Evolutionary conservation across 78 protist genomes (phyloP).

Genomic region (Trichosphaerium sp.): DNA sequence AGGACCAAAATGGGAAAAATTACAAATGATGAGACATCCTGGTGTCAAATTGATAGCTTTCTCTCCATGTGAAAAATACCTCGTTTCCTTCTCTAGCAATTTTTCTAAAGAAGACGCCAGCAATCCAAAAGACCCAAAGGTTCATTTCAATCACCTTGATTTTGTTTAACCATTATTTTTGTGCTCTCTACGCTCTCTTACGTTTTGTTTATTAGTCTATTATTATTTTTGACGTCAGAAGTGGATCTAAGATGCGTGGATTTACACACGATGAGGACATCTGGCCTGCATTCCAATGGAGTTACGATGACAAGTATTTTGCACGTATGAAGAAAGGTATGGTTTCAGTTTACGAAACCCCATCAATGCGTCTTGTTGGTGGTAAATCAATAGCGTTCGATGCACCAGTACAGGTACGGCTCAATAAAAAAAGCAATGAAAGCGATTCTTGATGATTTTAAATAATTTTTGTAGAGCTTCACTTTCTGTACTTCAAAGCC

Average conservation of each 20-base stretch:
- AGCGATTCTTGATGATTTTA: too few relatives aligned
- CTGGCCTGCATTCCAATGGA: constrained; percentile 59
- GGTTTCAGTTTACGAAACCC: constrained; percentile 12
- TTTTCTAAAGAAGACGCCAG: too few relatives aligned
- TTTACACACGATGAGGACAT: background rate
- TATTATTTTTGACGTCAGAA: constrained; percentile 33
- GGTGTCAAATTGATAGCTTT: constrained; percentile 44
- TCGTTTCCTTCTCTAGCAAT: constrained; percentile 48
- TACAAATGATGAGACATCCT: constrained; percentile 9
- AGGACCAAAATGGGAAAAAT: background rate
- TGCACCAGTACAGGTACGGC: too few relatives aligned
- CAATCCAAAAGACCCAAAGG: too few relatives aligned
- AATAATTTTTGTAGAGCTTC: too few relatives aligned
- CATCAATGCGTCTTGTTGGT: constrained; percentile 10
- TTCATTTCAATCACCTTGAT: too few relatives aligned
- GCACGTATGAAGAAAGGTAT: constrained; percentile 14
- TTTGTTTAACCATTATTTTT: too few relatives aligned
- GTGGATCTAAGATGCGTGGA: background rate
- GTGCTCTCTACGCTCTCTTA: background rate
- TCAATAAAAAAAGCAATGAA: too few relatives aligned
- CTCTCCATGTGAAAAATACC: constrained; percentile 54
- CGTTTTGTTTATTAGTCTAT: too few relatives aligned
- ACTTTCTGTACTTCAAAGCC: too few relatives aligned
- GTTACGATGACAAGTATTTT: constrained; percentile 36
- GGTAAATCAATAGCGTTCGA: too few relatives aligned